Evolutionary conservation across 2,329 filamentous ascomycete species (phyloP), one percentile per base, ranked within the genome.

Genomic region (Fusarium sp.): DNA sequence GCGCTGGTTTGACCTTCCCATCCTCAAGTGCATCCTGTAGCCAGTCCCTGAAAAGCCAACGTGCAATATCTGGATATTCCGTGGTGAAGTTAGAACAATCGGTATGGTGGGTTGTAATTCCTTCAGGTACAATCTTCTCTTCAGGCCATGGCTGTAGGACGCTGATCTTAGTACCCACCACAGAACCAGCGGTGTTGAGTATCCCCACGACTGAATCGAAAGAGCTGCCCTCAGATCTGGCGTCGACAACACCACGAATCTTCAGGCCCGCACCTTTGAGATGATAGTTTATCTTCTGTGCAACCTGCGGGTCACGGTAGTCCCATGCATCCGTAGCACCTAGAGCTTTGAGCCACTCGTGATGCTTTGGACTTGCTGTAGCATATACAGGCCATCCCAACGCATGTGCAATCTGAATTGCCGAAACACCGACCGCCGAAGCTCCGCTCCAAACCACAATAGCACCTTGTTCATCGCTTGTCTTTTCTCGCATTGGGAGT

Each of bases 381-480:
- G 53, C 29, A 11, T 64, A 71, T 5, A 66, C 68, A 12, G 42
- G 35, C 38, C 60, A 71, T 18, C 68, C 61, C 3, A 69, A 60
- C 0, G 63, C 35, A 8, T 52, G 65, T 1, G 68, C 65, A 7
- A 71, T 48, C 23, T 71, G 69, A 20, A 69, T 44, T 12, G 61
- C 57, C 0, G 65, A 56, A 3, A 71, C 55, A 3, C 61, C 69
- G 3, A 56, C 57, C 0, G 65, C 59, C 2, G 77, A 79, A 44
- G 77, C 74, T 5, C 79, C 80, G 6, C 79, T 80, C 43, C 80
- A 71, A 9, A 82, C 72, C 3, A 63, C 68, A 9, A 77, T 58
- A 0, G 70, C 67, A 38, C 69, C 70, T 8, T 43, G 55, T 46
- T 72, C 74, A 2, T 75, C 75, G 0, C 50, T 69, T 21, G 69